Conservation (phyloP, 352 stramenopile species). For the Phytophthora melonis region DNA sequence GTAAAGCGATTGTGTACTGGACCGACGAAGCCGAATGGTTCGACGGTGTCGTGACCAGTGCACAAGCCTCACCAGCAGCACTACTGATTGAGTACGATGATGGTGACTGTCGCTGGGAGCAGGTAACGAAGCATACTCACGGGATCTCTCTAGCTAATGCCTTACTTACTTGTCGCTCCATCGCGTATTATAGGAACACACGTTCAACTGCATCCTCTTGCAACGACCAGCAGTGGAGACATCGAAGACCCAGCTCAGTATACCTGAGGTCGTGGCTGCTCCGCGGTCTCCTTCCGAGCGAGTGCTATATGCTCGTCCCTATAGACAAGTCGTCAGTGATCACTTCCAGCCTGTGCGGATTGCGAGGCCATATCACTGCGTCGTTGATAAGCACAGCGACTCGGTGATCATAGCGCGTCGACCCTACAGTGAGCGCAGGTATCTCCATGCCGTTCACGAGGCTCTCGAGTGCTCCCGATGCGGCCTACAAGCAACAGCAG, state of each 20-base stretch:
- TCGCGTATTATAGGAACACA: conserved; percentile 31
- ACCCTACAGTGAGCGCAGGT: conserved; percentile 36
- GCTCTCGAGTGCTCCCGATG: conserved; percentile 10
- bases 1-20: conserved; percentile 53
- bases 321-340: conserved; percentile 30
- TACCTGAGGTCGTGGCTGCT: not conserved
- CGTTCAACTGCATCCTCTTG: conserved; percentile 51
- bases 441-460: conserved; percentile 11
- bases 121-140: conserved; percentile 19
- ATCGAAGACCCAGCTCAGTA: not conserved
- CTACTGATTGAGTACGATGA: conserved; percentile 62
- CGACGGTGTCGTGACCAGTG: conserved; percentile 36
- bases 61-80: conserved; percentile 7
- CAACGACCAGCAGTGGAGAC: conserved; percentile 3
- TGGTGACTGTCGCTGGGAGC: conserved; percentile 57
- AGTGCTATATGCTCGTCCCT: conserved; percentile 48
- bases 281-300: conserved; percentile 15
- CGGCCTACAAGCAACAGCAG: not conserved
- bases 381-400: conserved; percentile 39
- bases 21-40: conserved; percentile 53
- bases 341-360: conserved; percentile 61
- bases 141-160: not conserved
- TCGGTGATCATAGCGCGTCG: conserved; percentile 42
- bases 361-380: conserved; percentile 43
- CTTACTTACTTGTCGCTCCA: not conserved